Base-by-base conservation (phyloP, 148 eudicot genomes). In the Heliamphora exappendiculata region DNA sequence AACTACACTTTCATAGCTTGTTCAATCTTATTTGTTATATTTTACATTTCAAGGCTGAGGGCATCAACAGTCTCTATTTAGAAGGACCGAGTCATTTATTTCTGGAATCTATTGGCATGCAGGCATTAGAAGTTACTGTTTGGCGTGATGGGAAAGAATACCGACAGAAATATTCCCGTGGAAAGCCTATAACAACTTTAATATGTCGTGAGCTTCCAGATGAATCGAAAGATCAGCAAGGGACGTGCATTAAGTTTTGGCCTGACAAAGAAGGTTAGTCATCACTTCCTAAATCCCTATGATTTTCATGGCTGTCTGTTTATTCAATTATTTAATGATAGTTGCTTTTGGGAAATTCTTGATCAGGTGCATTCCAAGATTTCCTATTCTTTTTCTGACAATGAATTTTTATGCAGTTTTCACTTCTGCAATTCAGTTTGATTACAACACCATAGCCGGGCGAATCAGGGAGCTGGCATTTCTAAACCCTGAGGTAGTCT, bases 401-500 rank as follows among this genome's bases (percentile, higher is more conserved):
- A 39, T 29, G 41, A 64, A 78, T 42, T 79, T 76, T 67, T 63
- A 51, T 84, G 88, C 93, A 95, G 97, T 95, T 44, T 93, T 95
- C 76, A 92, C 97, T 6, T 88, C 94, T 79, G 96, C 71, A 22
- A 88, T 91, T 62, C 83, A 91, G 82, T 91, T 92, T 79, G 99
- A 95, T 72, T 84, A 88, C 81, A 86, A 82, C 79, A 92, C 96
- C 45, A 89, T 95, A 70, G 93, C 99, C 84, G 92, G 94, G 57
- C 85, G 99, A 77, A 85, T 92, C 47, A 89, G 99, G 84, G 99
- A 95, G 87, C 99, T 93, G 74, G 99, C 99, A 73, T 95, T 95
- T 84, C 82, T 95, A 33, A 93, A 92, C 78, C 99, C 99, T 7
- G 82, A 91, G 99, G 99, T 89, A 78, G 76, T 73, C n/a, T 57